Evolutionary conservation across 345 rosid species (phyloP).

Genomic region (Punica granatum): DNA sequence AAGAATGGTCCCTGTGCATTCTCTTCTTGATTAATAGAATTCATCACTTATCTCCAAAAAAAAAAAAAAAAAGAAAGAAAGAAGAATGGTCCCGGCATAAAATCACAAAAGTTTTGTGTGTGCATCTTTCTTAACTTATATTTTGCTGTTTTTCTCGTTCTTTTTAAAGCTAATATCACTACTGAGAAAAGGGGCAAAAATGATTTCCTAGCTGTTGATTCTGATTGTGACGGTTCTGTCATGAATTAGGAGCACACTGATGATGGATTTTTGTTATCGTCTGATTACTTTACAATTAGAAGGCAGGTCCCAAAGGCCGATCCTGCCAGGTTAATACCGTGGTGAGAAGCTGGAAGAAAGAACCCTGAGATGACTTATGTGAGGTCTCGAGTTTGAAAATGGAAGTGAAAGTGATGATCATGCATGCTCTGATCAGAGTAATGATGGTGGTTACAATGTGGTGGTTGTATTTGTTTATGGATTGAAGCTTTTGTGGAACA

Average conservation of each 20-base stretch:
- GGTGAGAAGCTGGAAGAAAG: constrained; percentile 99
- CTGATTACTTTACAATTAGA: constrained; percentile 92
- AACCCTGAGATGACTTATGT: constrained; percentile 89
- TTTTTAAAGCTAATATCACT: background rate
- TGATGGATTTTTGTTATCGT: constrained; percentile 84
- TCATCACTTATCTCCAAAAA: no score
- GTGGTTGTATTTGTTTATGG: constrained; percentile 86
- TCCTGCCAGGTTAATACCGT: constrained; percentile 74
- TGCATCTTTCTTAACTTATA: background rate
- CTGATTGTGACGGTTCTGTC: constrained; percentile 20
- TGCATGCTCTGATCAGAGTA: constrained; percentile 79
- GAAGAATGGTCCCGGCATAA: no score
- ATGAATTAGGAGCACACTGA: constrained; percentile 73
- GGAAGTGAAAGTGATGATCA: constrained; percentile 97
- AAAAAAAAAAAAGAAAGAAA: no score
- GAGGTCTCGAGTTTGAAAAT: constrained; percentile 91
- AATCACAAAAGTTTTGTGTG: no score
- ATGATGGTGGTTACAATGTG: constrained; percentile 95
- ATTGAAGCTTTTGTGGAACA: constrained; percentile 88
- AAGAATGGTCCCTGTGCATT: no score
- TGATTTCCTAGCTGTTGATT: background rate
- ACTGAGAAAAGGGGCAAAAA: background rate
- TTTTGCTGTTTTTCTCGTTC: background rate
- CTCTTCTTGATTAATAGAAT: no score
- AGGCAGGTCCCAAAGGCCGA: constrained; percentile 94